A percentile compares a stretch with the other conserved stretches of the same genome.
Evolutionary conservation across 441 rosid species (phyloP).

Genomic region (Arabidopsis hybrid): DNA sequence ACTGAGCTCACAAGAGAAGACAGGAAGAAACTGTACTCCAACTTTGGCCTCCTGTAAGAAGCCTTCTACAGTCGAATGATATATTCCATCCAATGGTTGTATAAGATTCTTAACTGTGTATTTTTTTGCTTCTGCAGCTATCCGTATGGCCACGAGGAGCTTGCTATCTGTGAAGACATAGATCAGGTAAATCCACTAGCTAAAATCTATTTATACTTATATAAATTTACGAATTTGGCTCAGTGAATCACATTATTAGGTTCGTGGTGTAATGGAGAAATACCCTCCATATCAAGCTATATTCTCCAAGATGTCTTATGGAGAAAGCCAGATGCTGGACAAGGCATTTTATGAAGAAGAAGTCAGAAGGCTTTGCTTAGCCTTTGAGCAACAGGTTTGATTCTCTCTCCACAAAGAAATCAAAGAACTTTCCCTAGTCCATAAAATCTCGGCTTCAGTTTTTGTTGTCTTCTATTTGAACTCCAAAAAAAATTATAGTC

Average conservation of each 20-base stretch:
- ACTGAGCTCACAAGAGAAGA: conserved; percentile 99
- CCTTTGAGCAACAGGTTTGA: conserved; percentile 97
- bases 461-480: background rate
- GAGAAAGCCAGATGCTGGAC: conserved; percentile 97
- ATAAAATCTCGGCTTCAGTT: background rate
- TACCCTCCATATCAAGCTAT: conserved; percentile 94
- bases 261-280: conserved; percentile 89
- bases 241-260: conserved; percentile 52
- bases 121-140: conserved; percentile 53
- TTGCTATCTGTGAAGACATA: conserved; percentile 93
- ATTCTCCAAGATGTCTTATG: conserved; percentile 82
- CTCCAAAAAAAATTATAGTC: background rate
- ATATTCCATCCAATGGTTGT: background rate
- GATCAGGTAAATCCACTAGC: conserved; percentile 74
- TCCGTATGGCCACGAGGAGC: conserved; percentile 97
- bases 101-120: background rate
- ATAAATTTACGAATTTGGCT: background rate
- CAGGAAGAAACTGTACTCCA: conserved; percentile 91
- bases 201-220: background rate
- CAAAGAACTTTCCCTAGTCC: background rate
- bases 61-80: conserved; percentile 10
- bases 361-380: conserved; percentile 95
- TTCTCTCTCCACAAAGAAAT: conserved; percentile 1
- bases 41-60: conserved; percentile 87
- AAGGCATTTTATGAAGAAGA: conserved; percentile 98